A percentile compares a stretch with the other conserved stretches of the same genome.
Evolutionary conservation across 768 basidiomycete species (phyloP).

Genomic region (Strobilomyces echinocephalus): DNA sequence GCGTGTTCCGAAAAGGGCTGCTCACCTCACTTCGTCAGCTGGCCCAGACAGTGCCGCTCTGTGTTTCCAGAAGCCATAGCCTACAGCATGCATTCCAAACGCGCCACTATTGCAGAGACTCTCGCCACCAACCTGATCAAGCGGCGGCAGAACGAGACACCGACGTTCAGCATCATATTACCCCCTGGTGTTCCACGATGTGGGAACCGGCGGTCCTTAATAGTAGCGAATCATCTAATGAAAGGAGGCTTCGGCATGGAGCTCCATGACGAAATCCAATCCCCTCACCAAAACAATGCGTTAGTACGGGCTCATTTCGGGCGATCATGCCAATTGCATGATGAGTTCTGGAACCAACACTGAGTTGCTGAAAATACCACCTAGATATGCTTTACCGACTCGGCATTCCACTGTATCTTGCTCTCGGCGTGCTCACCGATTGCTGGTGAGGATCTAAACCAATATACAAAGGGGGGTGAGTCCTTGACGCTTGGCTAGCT

Average conservation of each 20-base stretch:
- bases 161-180: background rate
- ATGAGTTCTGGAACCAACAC: background rate
- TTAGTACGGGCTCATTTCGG: background rate
- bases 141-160: background rate
- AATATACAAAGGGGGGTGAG: background rate
- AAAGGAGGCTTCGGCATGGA: slow-evolving; percentile 11
- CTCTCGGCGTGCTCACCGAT: background rate
- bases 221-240: slow-evolving; percentile 12
- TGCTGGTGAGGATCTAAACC: background rate
- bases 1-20: slow-evolving; percentile 26
- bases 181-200: slow-evolving; percentile 6
- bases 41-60: slow-evolving; percentile 20
- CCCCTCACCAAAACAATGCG: background rate
- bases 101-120: slow-evolving; percentile 13
- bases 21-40: slow-evolving; percentile 23
- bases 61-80: slow-evolving; percentile 20
- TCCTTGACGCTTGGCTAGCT: background rate
- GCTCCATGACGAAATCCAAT: slow-evolving; percentile 1
- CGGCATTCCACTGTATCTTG: background rate
- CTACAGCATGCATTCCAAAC: slow-evolving; percentile 25
- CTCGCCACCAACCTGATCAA: slow-evolving; percentile 5
- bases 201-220: slow-evolving; percentile 22
- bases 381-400: background rate
- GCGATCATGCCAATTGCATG: background rate
- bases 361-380: background rate